Evolutionary conservation across 2,329 filamentous ascomycete genomes (phyloP).

Genomic region (Volutella citrinella): DNA sequence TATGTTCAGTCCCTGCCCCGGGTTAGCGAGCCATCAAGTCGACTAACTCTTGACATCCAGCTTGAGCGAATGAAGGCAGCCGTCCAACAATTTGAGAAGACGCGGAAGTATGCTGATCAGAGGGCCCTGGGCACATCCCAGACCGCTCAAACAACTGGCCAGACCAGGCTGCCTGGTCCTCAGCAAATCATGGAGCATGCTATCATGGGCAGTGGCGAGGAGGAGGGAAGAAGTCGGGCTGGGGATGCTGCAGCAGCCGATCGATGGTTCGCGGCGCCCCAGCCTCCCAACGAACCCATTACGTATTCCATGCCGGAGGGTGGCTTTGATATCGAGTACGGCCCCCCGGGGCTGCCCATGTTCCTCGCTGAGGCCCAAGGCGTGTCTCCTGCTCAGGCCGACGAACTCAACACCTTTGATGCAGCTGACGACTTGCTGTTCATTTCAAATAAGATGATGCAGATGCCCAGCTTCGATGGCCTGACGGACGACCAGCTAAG

Average conservation of each 20-base stretch:
- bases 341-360: slow-evolving; percentile 24
- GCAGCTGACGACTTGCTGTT: slow-evolving; percentile 17
- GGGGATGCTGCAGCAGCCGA: slow-evolving; percentile 20
- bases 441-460: slow-evolving; percentile 17
- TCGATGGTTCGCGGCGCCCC: slow-evolving; percentile 14
- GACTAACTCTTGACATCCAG: slow-evolving; percentile 11
- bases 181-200: slow-evolving; percentile 26
- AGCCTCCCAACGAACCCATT: slow-evolving; percentile 2
- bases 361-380: slow-evolving; percentile 26
- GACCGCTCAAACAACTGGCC: slow-evolving; percentile 10
- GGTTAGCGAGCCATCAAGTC: too few relatives aligned
- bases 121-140: slow-evolving; percentile 8
- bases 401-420: slow-evolving; percentile 18
- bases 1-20: slow-evolving; percentile 11
- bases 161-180: slow-evolving; percentile 20
- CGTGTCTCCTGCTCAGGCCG: slow-evolving; percentile 13
- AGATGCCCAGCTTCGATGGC: slow-evolving; percentile 12
- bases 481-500: slow-evolving; percentile 12
- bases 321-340: slow-evolving; percentile 16
- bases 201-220: slow-evolving; percentile 17
- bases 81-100: slow-evolving; percentile 30
- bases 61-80: slow-evolving; percentile 27
- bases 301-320: slow-evolving; percentile 7
- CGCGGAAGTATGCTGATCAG: slow-evolving; percentile 25
- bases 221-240: slow-evolving; percentile 14